phyloP scores from a whole-genome alignment of 257 asterid species.

The Ocimum tenuiflorum region DNA sequence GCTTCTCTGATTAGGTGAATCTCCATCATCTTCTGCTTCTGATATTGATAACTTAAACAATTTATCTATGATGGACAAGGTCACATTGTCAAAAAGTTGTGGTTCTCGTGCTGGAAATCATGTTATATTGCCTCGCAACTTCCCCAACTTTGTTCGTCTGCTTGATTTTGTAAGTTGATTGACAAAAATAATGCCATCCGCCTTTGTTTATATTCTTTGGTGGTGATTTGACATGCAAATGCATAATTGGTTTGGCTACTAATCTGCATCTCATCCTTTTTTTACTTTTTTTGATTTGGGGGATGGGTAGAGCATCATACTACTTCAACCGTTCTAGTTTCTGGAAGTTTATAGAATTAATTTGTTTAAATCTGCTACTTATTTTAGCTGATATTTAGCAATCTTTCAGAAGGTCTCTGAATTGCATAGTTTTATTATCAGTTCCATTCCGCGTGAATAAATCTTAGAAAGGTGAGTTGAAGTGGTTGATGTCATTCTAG shows the following conservation, averaged over 20 bases:
- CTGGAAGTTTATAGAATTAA: not conserved
- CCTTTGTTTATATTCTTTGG: constrained; percentile 4
- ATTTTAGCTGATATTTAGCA: not conserved
- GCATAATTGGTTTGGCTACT: not conserved
- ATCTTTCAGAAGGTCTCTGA: not conserved
- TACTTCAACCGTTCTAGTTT: too few relatives aligned
- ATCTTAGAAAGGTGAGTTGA: too few relatives aligned
- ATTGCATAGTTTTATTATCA: too few relatives aligned
- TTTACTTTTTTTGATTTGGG: too few relatives aligned
- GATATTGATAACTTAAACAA: constrained; percentile 80
- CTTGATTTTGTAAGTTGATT: constrained; percentile 78
- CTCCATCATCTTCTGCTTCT: constrained; percentile 94
- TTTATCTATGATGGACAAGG: constrained; percentile 46
- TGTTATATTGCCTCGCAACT: constrained; percentile 49
- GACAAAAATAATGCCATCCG: not conserved
- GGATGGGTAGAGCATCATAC: too few relatives aligned
- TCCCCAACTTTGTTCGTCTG: constrained; percentile 53
- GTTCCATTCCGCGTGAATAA: too few relatives aligned
- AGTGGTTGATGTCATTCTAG: too few relatives aligned
- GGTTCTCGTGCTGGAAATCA: constrained; percentile 53
- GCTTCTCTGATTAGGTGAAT: constrained; percentile 57
- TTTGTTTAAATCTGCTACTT: too few relatives aligned
- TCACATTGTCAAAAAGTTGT: constrained; percentile 49
- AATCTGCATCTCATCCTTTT: not conserved
- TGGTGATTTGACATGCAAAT: constrained; percentile 2